phyloP scores from a whole-genome alignment of 2,329 filamentous ascomycete species.

The Coniochaeta sp. region DNA sequence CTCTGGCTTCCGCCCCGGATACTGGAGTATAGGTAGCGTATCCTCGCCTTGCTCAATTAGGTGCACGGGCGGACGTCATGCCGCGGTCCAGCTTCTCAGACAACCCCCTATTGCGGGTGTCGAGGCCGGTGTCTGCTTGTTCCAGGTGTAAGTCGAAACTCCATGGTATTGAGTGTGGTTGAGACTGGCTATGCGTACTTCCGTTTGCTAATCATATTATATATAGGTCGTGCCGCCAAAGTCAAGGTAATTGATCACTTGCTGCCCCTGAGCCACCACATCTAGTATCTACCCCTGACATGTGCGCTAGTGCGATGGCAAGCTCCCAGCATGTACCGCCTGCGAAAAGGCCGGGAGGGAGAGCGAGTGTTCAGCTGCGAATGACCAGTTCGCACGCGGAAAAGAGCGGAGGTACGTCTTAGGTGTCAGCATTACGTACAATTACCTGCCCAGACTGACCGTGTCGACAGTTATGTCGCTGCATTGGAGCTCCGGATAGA shows the following conservation, averaged over 20 bases:
- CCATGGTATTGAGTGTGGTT: neutral
- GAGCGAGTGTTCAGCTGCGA: conserved; percentile 84
- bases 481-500: conserved; percentile 90
- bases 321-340: conserved; percentile 88
- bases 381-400: conserved; percentile 90
- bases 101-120: conserved; percentile 62
- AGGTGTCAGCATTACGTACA: neutral
- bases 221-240: conserved; percentile 71
- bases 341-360: conserved; percentile 87
- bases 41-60: no score
- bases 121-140: conserved; percentile 72
- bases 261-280: neutral
- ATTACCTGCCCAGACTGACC: conserved; percentile 1
- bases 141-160: conserved; percentile 60
- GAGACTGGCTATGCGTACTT: neutral
- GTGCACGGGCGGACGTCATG: conserved; percentile 30
- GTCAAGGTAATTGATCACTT: conserved; percentile 58
- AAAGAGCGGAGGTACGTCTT: conserved; percentile 76
- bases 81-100: conserved; percentile 41
- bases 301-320: conserved; percentile 70
- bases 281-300: neutral
- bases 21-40: no score
- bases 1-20: no score
- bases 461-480: conserved; percentile 66
- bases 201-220: conserved; percentile 10